Evolutionary conservation across 176 grass and related monocot species (phyloP), one percentile per base, ranked within the genome.

Genomic region (Thalia dealbata): DNA sequence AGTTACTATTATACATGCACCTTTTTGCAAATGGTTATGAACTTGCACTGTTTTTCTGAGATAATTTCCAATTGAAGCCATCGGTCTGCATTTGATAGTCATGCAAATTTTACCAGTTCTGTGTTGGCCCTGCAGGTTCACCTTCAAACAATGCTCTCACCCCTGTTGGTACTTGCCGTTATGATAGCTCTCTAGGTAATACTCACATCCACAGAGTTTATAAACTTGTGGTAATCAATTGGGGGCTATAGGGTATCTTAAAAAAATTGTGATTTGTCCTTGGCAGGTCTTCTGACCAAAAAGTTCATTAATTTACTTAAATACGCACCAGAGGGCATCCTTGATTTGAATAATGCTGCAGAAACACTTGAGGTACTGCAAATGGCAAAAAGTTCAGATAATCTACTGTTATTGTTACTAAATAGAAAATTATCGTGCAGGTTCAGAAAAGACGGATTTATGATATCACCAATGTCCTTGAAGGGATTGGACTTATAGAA

Each of bases 401-500:
- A 18, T 10, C 48, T 6, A 19, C 67, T 71, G 27, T 70, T 60
- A 18, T 14, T 12, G 23, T n/a, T 26, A 4, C 43, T 79, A 50
- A 35, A 22, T 0, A 45, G 30, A 60, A 10, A 18, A n/a, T n/a
- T 79, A 83, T 87, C 63, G 71, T 64, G 64, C 71, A 99, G 95
- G 90, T 93, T 71, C 75, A 86, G 62, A 99, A 99, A 78, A 84
- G 95, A 60, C 79, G 90, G 32, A 86, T 99, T 46, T 99, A 99
- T 93, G 95, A 99, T 79, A 93, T 99, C 65, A 99, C 90, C 77
- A 99, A 99, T 80, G 95, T 99, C 51, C 95, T 99, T 61, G 95
- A 93, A 93, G 95, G 87, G 80, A 93, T 88, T 54, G 95, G 90
- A 22, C 73, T 99, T 41, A 88, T 88, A 83, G 90, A 99, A 82